Base-by-base conservation (phyloP, 108 stramenopile species). In the Conticribra weissflogii region DNA sequence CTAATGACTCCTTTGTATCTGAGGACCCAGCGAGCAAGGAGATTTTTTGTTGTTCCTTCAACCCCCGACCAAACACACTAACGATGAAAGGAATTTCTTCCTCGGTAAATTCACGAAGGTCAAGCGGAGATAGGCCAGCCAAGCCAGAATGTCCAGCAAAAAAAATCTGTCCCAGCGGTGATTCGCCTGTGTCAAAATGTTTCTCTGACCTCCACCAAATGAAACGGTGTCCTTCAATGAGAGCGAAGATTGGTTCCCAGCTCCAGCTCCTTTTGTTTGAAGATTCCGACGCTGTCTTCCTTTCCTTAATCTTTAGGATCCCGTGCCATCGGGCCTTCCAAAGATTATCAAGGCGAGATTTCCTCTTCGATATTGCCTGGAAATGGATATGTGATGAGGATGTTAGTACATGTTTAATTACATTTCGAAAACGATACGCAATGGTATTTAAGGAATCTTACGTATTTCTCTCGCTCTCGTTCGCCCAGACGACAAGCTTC, bases 101-200 rank as follows among this genome's bases (percentile, higher is more conserved):
- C 30, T 60, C 44, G 1, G 61, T 36, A 3, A 91, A 60, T 33
- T 83, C 84, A 54, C 85, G 66, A 63, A 88, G 60, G 49, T 94
- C 93, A 28, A 94, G 44, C 29, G 93, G 93, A 30, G 88, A 88
- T 30, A 89, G 81, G 22, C 84, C 85, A 36, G 86, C 84, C 32
- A 96, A 54, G 14, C 95, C 95, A 18, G 92, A 82, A 72, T 96
- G 95, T 17, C 95, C 95, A 0, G 85, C 78, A 46, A 93, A 84
- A 65, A 83, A 79, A 25, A 96, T 62, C 46, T 79, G 79, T 34
- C 90, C 92, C 16, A 76, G 28, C 8, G 87, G 83, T n/a, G 71
- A 25, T 41, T 90, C 90, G 15, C 95, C 95, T 21, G 80, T 74
- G 69, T 96, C 92, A 73, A 96, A 96, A 46, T 84, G 82, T 22